These are phyloP conservation scores for Pleoardoris graminearum DNA, from an alignment of 2,329 filamentous ascomycete species.

Conservation along the genomic window DNA sequence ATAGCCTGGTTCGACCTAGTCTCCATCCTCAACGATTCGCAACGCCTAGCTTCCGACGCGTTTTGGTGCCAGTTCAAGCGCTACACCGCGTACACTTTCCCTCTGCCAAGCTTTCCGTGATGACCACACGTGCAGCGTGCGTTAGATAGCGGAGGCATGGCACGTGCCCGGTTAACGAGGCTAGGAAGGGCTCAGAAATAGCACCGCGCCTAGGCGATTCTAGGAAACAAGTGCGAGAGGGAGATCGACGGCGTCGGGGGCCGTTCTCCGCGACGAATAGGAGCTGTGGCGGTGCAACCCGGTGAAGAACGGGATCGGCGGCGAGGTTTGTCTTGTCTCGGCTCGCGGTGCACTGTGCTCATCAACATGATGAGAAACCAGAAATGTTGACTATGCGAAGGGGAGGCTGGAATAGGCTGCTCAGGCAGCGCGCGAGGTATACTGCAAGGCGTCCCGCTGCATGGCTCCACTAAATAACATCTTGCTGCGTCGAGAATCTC, in stretches of 20 bases:
- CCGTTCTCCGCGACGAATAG: background rate
- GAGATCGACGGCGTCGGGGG: background rate
- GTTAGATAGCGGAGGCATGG: no score
- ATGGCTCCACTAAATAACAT: background rate
- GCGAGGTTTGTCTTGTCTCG: background rate
- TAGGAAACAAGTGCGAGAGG: slow-evolving; percentile 5
- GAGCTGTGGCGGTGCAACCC: slow-evolving; percentile 1
- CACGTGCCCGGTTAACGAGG: background rate
- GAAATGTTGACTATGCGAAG: background rate
- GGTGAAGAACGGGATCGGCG: slow-evolving; percentile 8
- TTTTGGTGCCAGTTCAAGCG: background rate
- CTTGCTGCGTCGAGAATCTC: background rate
- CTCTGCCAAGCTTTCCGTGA: background rate
- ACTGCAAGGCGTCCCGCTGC: slow-evolving; percentile 3
- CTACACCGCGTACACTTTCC: background rate
- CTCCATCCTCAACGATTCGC: background rate
- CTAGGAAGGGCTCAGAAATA: background rate
- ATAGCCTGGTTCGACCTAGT: background rate
- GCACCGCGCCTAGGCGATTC: background rate
- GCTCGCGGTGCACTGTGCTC: no score
- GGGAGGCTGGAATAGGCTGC: no score
- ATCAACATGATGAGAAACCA: background rate
- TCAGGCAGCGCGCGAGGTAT: background rate
- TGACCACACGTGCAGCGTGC: background rate
- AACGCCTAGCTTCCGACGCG: background rate